These are phyloP conservation scores for Thyridium curvatum DNA, from an alignment of 2,329 filamentous ascomycete species.

Conservation along the genomic window DNA sequence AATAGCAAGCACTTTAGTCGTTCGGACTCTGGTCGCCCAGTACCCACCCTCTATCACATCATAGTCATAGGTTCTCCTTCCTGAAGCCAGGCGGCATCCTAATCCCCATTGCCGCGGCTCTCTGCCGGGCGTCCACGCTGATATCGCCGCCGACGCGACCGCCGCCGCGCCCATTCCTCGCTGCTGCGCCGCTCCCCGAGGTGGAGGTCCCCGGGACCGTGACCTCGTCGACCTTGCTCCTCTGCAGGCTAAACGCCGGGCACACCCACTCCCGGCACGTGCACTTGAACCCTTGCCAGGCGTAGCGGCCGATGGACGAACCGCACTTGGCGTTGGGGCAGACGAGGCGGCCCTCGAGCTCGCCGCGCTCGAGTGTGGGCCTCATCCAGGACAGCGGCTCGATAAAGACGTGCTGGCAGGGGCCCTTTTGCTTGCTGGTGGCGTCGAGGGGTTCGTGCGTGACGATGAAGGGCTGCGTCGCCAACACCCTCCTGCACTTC, in stretches of 20 bases:
- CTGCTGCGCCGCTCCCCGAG: conserved; percentile 7
- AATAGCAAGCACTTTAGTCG: neutral
- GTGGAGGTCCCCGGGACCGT: conserved; percentile 11
- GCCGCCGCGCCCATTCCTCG: neutral
- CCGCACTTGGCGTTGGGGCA: conserved; percentile 77
- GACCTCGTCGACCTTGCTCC: conserved; percentile 72
- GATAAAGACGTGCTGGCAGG: conserved; percentile 82
- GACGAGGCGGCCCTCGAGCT: conserved; percentile 74
- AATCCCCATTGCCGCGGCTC: conserved; percentile 36
- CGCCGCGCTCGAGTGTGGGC: conserved; percentile 69
- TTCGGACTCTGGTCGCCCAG: conserved; percentile 17
- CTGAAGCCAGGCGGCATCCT: conserved; percentile 45
- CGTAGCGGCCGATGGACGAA: conserved; percentile 83
- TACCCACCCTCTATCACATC: no score
- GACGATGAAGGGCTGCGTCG: conserved; percentile 55
- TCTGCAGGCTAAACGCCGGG: conserved; percentile 81
- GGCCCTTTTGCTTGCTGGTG: conserved; percentile 10
- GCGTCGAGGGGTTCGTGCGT: conserved; percentile 43
- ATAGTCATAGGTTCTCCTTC: conserved; percentile 26
- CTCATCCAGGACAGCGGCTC: conserved; percentile 97
- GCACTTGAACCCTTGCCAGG: conserved; percentile 93
- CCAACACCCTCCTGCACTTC: conserved; percentile 71
- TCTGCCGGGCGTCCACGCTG: conserved; percentile 10
- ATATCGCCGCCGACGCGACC: conserved; percentile 5
- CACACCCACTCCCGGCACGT: conserved; percentile 87